A percentile compares a stretch with the other conserved stretches of the same genome.
phyloP scores from a whole-genome alignment of 1,284 basidiomycete genomes.

The Ceratobasidium sp. region DNA sequence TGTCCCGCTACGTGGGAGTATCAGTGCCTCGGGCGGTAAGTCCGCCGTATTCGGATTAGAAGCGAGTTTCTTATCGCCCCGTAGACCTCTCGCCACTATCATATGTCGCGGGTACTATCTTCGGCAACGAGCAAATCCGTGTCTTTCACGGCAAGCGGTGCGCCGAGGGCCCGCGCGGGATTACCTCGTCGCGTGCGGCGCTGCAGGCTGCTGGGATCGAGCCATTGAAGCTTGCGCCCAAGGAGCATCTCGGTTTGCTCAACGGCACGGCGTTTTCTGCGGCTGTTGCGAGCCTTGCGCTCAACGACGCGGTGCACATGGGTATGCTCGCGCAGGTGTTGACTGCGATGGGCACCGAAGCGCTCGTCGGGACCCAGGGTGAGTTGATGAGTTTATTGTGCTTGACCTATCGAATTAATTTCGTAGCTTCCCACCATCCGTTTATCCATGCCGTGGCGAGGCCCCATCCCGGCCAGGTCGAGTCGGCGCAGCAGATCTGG shows the following conservation, averaged over 20 bases:
- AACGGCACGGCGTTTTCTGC: conserved; percentile 87
- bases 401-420: conserved; percentile 6
- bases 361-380: conserved; percentile 71
- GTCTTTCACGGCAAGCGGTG: conserved; percentile 66
- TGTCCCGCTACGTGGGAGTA: conserved; percentile 58
- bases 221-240: conserved; percentile 77
- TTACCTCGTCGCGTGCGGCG: conserved; percentile 73
- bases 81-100: conserved; percentile 80
- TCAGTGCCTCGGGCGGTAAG: conserved; percentile 57
- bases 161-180: conserved; percentile 64
- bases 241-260: conserved; percentile 83
- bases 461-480: conserved; percentile 89
- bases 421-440: conserved; percentile 71
- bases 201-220: conserved; percentile 71
- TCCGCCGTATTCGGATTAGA: conserved; percentile 17
- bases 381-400: neutral
- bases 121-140: conserved; percentile 81
- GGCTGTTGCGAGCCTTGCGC: conserved; percentile 59
- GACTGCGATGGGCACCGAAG: conserved; percentile 88
- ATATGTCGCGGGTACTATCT: conserved; percentile 83
- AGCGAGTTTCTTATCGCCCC: neutral
- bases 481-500: conserved; percentile 75
- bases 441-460: conserved; percentile 83
- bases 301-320: conserved; percentile 79
- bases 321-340: conserved; percentile 77